These are phyloP conservation scores for Vitis hybrid DNA, from an alignment of 177 flowering plant genomes.

Conservation along the genomic window DNA sequence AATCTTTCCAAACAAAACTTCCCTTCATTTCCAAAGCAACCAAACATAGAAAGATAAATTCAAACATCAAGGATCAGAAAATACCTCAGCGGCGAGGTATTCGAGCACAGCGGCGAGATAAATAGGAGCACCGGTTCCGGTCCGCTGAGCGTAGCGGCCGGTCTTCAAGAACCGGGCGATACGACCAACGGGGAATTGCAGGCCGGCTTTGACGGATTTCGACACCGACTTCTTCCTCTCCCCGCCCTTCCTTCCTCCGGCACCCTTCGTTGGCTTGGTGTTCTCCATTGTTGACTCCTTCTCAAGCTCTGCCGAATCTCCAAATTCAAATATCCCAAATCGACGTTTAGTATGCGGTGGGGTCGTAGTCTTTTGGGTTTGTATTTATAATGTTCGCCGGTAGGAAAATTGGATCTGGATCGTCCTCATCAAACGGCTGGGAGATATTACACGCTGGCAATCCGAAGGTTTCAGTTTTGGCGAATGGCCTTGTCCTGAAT, in stretches of 20 bases:
- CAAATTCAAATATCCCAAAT: too few relatives aligned
- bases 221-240: constrained; percentile 39
- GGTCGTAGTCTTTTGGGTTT: not conserved
- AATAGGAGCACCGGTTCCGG: constrained; percentile 42
- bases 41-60: not conserved
- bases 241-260: constrained; percentile 41
- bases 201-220: constrained; percentile 43
- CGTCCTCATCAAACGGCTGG: not conserved
- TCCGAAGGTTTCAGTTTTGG: not conserved
- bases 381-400: not conserved
- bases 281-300: constrained; percentile 11
- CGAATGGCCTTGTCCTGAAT: too few relatives aligned
- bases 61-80: not conserved
- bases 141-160: constrained; percentile 45
- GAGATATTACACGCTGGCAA: constrained; percentile 23
- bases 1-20: not conserved
- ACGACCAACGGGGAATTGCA: constrained; percentile 57
- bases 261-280: constrained; percentile 20
- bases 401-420: not conserved
- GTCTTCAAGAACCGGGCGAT: constrained; percentile 43
- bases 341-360: not conserved
- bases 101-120: constrained; percentile 55
- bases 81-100: constrained; percentile 56
- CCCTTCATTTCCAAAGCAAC: not conserved
- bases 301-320: too few relatives aligned